A percentile compares a stretch with the other conserved stretches of the same genome.
Evolutionary conservation across 1,284 basidiomycete genomes (phyloP).

Genomic region (Microbotryum intermedium): DNA sequence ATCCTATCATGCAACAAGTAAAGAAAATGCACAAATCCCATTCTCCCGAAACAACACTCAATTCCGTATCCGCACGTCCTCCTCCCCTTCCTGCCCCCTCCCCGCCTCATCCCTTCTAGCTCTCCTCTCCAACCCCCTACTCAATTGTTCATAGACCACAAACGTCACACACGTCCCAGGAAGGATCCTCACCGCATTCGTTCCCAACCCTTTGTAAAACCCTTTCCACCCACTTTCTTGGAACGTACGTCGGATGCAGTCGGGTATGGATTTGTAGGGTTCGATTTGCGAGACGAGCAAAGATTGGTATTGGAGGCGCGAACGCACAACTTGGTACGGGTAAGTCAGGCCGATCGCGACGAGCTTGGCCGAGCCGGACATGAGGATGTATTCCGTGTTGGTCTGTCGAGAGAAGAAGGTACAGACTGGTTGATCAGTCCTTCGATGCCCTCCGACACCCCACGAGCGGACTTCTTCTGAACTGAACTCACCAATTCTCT

Average conservation of each 20-base stretch:
- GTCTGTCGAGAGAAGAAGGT: constrained; percentile 49
- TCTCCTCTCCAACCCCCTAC: constrained; percentile 8
- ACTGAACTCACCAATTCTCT: constrained; percentile 76
- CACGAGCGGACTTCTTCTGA: no score
- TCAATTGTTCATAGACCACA: constrained; percentile 90
- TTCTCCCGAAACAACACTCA: no score
- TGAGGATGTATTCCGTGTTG: constrained; percentile 82
- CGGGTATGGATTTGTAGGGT: constrained; percentile 66
- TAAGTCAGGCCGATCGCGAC: constrained; percentile 80
- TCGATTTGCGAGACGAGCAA: neutral
- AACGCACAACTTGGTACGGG: constrained; percentile 94
- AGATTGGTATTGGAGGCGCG: constrained; percentile 71
- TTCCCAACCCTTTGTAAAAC: constrained; percentile 91
- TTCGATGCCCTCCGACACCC: constrained; percentile 7
- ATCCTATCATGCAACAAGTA: no score
- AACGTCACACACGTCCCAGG: constrained; percentile 98
- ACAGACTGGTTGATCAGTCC: neutral
- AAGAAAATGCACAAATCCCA: no score
- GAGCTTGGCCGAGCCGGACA: constrained; percentile 85
- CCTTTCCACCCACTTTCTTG: constrained; percentile 67
- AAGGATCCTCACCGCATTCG: constrained; percentile 91
- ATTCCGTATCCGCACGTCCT: no score
- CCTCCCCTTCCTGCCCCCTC: neutral
- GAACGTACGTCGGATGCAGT: constrained; percentile 72
- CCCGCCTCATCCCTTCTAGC: constrained; percentile 2